Conservation (phyloP, 108 stramenopile genomes). For the Ochromonas danica region DNA sequence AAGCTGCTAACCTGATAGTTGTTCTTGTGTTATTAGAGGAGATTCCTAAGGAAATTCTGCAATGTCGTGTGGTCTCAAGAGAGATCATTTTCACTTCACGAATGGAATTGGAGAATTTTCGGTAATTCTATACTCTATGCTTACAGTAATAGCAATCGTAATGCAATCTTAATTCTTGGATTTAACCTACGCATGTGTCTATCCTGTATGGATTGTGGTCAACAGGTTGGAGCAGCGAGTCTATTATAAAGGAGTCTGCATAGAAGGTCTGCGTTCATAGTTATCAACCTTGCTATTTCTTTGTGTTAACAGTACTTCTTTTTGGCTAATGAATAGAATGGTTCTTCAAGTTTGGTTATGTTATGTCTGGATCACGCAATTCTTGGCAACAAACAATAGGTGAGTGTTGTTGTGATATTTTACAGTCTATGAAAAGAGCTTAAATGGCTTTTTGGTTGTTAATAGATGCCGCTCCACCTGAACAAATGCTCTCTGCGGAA, state of each 20-base stretch:
- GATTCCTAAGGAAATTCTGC: conserved; percentile 52
- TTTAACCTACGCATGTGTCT: neutral
- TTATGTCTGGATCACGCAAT: conserved; percentile 64
- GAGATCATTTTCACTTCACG: conserved; percentile 60
- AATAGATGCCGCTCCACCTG: conserved; percentile 36
- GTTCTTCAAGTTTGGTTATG: conserved; percentile 66
- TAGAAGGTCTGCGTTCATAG: conserved; percentile 48
- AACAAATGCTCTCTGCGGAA: conserved; percentile 38
- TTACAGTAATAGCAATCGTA: too few relatives aligned
- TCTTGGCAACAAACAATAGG: conserved; percentile 66
- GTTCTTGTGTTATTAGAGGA: conserved; percentile 34
- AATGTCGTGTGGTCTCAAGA: conserved; percentile 55
- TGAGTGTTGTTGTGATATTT: too few relatives aligned
- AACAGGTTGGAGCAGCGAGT: conserved; percentile 56
- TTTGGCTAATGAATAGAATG: conserved; percentile 47
- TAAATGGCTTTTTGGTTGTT: conserved; percentile 48
- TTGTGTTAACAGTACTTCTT: neutral
- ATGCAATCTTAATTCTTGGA: neutral
- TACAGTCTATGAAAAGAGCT: too few relatives aligned
- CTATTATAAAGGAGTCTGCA: conserved; percentile 43
- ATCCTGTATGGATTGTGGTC: neutral
- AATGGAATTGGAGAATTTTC: conserved; percentile 49
- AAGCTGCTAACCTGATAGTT: conserved; percentile 3
- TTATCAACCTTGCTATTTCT: conserved; percentile 38
- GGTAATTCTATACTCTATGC: too few relatives aligned